A percentile compares a stretch with the other conserved stretches of the same genome.
Conservation (phyloP, 352 stramenopile genomes). For the Phytophthora melonis region DNA sequence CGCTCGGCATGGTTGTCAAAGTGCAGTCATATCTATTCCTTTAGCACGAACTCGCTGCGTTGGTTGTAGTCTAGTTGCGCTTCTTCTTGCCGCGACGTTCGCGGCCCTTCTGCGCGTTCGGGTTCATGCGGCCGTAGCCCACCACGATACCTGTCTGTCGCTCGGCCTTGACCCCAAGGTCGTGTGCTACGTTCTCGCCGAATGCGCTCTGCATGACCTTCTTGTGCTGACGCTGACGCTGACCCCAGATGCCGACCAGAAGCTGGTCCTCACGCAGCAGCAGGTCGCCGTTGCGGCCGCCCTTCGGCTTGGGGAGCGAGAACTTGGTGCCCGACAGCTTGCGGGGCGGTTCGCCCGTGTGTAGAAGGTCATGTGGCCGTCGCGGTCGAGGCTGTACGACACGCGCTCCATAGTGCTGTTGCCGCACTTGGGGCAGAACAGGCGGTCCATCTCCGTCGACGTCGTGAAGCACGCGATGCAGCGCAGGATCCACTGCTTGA, state of each 20-base stretch:
- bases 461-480: slow-evolving; percentile 98
- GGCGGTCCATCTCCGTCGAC: slow-evolving; percentile 91
- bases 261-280: slow-evolving; percentile 98
- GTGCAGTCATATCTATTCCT: slow-evolving; percentile 28
- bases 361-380: slow-evolving; percentile 92
- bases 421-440: slow-evolving; percentile 98
- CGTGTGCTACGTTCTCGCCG: slow-evolving; percentile 94
- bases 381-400: slow-evolving; percentile 93
- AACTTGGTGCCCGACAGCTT: slow-evolving; percentile 98
- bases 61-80: slow-evolving; percentile 57
- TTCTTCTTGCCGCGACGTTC: slow-evolving; percentile 99
- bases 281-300: slow-evolving; percentile 94
- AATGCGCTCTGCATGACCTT: slow-evolving; percentile 95
- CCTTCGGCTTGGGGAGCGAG: slow-evolving; percentile 96
- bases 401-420: slow-evolving; percentile 96
- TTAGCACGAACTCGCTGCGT: slow-evolving; percentile 8
- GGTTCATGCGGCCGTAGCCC: slow-evolving; percentile 96
- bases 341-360: slow-evolving; percentile 79
- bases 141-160: slow-evolving; percentile 92
- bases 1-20: not conserved
- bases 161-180: slow-evolving; percentile 94
- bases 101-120: slow-evolving; percentile 95
- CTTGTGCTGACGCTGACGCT: slow-evolving; percentile 93
- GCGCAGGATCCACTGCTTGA: slow-evolving; percentile 97
- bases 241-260: slow-evolving; percentile 96